These are phyloP conservation scores for Trypanosoma melophagium DNA, from an alignment of 208 protist species.

Conservation along the genomic window DNA sequence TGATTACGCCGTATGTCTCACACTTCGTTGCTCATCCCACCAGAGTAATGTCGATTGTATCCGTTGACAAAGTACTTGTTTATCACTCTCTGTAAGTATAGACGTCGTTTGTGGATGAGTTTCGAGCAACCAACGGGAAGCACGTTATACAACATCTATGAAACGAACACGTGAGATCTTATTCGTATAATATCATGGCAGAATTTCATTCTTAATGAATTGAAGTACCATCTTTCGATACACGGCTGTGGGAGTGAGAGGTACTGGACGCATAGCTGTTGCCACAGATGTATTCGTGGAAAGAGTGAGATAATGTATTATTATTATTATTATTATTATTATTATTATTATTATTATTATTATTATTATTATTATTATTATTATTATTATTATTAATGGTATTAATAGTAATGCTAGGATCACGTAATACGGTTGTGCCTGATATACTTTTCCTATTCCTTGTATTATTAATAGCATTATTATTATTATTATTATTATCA, in stretches of 20 bases:
- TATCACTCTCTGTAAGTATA: constrained; percentile 13
- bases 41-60: constrained; percentile 33
- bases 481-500: not conserved
- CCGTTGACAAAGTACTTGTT: constrained; percentile 12
- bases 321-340: too few species aligned
- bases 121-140: constrained; percentile 22
- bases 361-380: too few species aligned
- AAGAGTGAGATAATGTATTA: not conserved
- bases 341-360: too few species aligned
- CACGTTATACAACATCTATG: constrained; percentile 29
- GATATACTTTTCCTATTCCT: too few species aligned
- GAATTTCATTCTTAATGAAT: constrained; percentile 39
- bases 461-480: too few species aligned
- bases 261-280: not conserved
- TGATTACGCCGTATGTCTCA: constrained; percentile 3
- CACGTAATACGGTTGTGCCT: too few species aligned
- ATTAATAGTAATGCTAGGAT: too few species aligned
- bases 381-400: too few species aligned
- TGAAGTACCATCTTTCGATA: constrained; percentile 28
- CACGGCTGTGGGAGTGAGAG: not conserved
- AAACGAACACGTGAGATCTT: constrained; percentile 29
- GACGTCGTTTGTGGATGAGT: constrained; percentile 3
- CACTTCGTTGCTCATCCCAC: constrained; percentile 25
- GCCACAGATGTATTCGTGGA: not conserved
- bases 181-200: constrained; percentile 31